Evolutionary conservation across 2,329 filamentous ascomycete genomes (phyloP).

Genomic region (Zymoseptoria crescenta): DNA sequence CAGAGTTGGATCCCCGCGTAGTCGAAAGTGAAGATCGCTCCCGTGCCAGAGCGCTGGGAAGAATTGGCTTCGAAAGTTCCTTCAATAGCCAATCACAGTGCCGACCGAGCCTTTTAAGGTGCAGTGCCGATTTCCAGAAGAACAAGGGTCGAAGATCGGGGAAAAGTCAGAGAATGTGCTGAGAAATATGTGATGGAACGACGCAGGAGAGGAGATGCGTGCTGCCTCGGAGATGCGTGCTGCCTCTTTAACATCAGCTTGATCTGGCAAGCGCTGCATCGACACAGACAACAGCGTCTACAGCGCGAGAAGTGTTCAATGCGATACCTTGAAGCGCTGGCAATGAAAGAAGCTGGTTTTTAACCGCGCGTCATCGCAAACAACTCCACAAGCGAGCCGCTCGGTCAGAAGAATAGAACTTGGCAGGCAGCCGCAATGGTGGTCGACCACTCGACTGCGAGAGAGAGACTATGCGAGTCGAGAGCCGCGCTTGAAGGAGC

Average conservation of each 20-base stretch:
- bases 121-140: neutral
- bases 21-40: neutral
- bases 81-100: neutral
- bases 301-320: neutral
- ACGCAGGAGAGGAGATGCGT: neutral
- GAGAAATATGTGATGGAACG: neutral
- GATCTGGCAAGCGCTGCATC: neutral
- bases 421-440: neutral
- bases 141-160: neutral
- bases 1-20: neutral
- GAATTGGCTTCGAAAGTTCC: neutral
- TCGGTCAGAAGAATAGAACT: neutral
- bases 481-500: neutral
- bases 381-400: constrained; percentile 1
- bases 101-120: neutral
- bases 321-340: neutral
- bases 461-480: neutral
- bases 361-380: constrained; percentile 2
- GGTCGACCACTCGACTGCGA: neutral
- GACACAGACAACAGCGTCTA: neutral
- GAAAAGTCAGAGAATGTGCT: neutral
- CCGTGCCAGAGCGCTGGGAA: neutral
- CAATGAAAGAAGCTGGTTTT: neutral
- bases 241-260: neutral
- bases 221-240: no score